A percentile compares a stretch with the other conserved stretches of the same genome.
phyloP scores from a whole-genome alignment of 441 rosid species.

The Bruguiera hainesii region DNA sequence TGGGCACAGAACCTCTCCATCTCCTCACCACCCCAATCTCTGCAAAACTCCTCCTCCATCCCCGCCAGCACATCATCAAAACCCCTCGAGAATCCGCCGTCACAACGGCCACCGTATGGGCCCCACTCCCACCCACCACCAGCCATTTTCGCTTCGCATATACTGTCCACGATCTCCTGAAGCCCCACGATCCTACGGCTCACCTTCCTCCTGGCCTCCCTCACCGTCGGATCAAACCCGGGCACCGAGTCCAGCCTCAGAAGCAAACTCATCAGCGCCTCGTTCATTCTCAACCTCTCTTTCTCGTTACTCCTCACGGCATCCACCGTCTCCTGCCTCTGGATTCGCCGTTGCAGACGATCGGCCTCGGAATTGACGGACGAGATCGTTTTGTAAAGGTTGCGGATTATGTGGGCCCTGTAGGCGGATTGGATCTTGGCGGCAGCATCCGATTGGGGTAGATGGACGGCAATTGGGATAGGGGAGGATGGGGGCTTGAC shows the following conservation, averaged over 20 bases:
- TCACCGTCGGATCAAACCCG: slow-evolving; percentile 54
- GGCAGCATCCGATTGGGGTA: slow-evolving; percentile 38
- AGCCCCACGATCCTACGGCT: slow-evolving; percentile 73
- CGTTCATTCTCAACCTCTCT: slow-evolving; percentile 72
- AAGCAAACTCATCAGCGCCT: slow-evolving; percentile 67
- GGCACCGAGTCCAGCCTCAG: slow-evolving; percentile 78
- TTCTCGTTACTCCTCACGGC: slow-evolving; percentile 51
- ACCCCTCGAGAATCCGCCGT: slow-evolving; percentile 20
- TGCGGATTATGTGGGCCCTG: slow-evolving; percentile 53
- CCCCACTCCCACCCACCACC: neutral
- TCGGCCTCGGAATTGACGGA: slow-evolving; percentile 50
- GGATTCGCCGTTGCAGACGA: slow-evolving; percentile 52
- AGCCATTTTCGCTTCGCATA: neutral
- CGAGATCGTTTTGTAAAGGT: slow-evolving; percentile 47
- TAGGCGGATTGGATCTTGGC: slow-evolving; percentile 61
- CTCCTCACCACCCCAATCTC: slow-evolving; percentile 74
- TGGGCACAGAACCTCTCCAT: slow-evolving; percentile 81
- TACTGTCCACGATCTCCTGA: slow-evolving; percentile 35
- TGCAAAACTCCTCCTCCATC: slow-evolving; percentile 58
- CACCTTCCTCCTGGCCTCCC: slow-evolving; percentile 79
- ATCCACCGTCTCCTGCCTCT: slow-evolving; percentile 79
- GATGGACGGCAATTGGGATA: no score
- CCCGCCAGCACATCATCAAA: slow-evolving; percentile 58
- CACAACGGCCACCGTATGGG: neutral
- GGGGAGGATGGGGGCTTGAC: slow-evolving; percentile 6